These are phyloP conservation scores for Penstemon davidsonii DNA, from an alignment of 257 asterid species.

Conservation along the genomic window DNA sequence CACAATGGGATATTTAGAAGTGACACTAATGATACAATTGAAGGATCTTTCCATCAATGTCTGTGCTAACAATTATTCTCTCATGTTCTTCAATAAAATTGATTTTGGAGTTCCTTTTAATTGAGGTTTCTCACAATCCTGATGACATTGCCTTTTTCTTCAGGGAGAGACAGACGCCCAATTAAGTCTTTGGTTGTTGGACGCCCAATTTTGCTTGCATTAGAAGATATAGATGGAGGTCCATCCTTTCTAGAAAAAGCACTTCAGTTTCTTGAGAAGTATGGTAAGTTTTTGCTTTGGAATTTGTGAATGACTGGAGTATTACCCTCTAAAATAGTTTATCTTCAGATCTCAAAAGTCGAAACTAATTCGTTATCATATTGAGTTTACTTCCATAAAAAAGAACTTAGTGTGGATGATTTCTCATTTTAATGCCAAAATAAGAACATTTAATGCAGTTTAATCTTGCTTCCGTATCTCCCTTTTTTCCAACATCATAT, in stretches of 20 bases:
- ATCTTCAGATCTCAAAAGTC: constrained; percentile 20
- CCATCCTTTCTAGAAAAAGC: constrained; percentile 97
- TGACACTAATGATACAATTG: constrained; percentile 65
- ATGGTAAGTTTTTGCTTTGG: constrained; percentile 50
- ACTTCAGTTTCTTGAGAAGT: constrained; percentile 82
- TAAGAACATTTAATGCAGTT: constrained; percentile 2
- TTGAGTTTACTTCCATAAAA: constrained; percentile 5
- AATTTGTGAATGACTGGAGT: constrained; percentile 18
- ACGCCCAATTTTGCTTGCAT: constrained; percentile 87
- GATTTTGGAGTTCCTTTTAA: constrained; percentile 16
- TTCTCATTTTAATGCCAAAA: neutral
- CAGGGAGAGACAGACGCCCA: constrained; percentile 93
- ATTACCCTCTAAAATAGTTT: constrained; percentile 23
- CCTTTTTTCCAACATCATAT: constrained; percentile 1
- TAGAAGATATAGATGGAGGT: constrained; percentile 95
- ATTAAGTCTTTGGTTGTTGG: constrained; percentile 92
- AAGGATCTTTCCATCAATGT: constrained; percentile 85
- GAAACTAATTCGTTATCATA: neutral
- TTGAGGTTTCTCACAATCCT: constrained; percentile 14
- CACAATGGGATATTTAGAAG: constrained; percentile 85
- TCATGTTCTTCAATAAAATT: constrained; percentile 19
- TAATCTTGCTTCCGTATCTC: neutral
- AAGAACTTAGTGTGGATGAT: constrained; percentile 3
- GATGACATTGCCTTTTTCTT: constrained; percentile 30
- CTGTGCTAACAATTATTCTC: constrained; percentile 35